A percentile compares a stretch with the other conserved stretches of the same genome.
These are phyloP conservation scores for Orychophragmus violaceus DNA, from an alignment of 345 rosid species.

Conservation along the genomic window DNA sequence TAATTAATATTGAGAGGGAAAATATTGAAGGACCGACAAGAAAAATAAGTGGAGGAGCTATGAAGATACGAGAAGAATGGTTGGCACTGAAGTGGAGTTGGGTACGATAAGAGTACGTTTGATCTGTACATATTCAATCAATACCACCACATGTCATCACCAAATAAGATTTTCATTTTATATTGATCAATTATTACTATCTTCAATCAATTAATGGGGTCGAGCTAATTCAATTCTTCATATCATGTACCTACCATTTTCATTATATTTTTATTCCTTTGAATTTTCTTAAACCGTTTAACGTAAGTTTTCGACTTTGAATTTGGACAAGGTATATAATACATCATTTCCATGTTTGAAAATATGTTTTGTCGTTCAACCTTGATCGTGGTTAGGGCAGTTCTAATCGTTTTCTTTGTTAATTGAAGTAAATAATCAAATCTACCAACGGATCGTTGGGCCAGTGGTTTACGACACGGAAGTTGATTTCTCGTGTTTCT, in stretches of 20 bases:
- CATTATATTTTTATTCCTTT: not conserved
- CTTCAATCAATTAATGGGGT: not conserved
- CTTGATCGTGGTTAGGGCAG: not conserved
- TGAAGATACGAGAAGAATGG: constrained; percentile 21
- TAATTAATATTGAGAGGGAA: not conserved
- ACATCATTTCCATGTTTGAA: not conserved
- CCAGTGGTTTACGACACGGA: too few relatives aligned
- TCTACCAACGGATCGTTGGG: too few relatives aligned
- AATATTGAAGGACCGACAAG: constrained; percentile 20
- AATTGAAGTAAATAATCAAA: not conserved
- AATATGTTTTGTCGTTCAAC: not conserved
- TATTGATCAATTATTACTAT: constrained; percentile 3
- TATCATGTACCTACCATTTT: constrained; percentile 20
- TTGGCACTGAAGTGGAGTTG: constrained; percentile 31
- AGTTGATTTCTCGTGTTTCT: too few relatives aligned
- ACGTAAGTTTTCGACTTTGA: not conserved
- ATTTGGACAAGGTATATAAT: not conserved
- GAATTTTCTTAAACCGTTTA: constrained; percentile 2
- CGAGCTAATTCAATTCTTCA: constrained; percentile 20
- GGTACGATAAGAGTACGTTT: constrained; percentile 29
- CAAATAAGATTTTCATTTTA: not conserved
- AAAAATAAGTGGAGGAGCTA: constrained; percentile 12
- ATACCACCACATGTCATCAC: constrained; percentile 21
- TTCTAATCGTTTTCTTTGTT: not conserved
- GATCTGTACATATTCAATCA: constrained; percentile 20